phyloP scores from a whole-genome alignment of 2,329 filamentous ascomycete species.

The Aspergillus ruber region DNA sequence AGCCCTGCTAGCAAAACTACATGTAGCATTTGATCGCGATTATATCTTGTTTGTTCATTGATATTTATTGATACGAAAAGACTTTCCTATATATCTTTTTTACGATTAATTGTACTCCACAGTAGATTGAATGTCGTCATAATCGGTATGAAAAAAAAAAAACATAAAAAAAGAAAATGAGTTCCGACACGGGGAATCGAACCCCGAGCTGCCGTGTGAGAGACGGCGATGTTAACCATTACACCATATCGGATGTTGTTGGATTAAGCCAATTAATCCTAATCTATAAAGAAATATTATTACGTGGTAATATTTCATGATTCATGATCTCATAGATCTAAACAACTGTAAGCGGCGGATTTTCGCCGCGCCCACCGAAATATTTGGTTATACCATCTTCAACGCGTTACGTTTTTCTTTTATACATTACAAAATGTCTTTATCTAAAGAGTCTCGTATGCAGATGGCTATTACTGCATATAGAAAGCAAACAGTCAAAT shows the following conservation, averaged over 20 bases:
- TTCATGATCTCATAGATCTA: too few species aligned
- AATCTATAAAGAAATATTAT: too few species aligned
- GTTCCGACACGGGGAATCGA: slow-evolving; percentile 6
- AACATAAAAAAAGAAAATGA: neutral
- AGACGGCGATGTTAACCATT: slow-evolving; percentile 6
- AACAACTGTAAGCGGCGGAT: too few species aligned
- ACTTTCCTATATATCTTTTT: neutral
- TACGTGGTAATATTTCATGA: too few species aligned
- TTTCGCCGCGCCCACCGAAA: too few species aligned
- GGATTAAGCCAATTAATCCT: too few species aligned
- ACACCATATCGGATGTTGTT: slow-evolving; percentile 3
- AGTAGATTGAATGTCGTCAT: neutral
- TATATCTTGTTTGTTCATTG: slow-evolving; percentile 22
- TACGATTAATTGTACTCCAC: neutral
- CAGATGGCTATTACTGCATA: too few species aligned
- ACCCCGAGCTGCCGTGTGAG: slow-evolving; percentile 5
- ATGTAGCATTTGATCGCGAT: slow-evolving; percentile 33
- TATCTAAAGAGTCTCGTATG: too few species aligned
- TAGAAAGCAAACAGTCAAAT: too few species aligned
- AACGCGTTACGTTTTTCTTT: too few species aligned
- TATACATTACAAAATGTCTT: too few species aligned
- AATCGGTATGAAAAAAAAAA: neutral
- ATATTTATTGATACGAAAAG: slow-evolving; percentile 15
- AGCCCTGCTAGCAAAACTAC: slow-evolving; percentile 30
- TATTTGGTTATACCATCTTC: too few species aligned